Percentiles rank a stretch among this genome's conserved stretches.
These are phyloP conservation scores for Citrus reticulata DNA, from an alignment of 345 rosid genomes.

Conservation along the genomic window DNA sequence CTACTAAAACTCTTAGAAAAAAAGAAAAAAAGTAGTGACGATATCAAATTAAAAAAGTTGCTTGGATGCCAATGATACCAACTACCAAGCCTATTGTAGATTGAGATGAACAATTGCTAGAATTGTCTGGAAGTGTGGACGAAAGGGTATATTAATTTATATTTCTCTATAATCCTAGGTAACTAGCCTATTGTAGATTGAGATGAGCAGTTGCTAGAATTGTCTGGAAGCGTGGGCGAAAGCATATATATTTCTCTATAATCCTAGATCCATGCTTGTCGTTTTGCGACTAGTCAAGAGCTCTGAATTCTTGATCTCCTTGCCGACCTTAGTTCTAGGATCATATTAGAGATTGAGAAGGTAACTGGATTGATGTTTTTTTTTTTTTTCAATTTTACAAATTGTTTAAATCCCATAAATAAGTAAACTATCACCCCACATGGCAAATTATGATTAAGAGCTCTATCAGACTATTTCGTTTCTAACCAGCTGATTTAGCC, in stretches of 20 bases:
- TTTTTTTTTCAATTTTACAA: background rate
- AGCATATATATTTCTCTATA: too few species aligned
- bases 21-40: background rate
- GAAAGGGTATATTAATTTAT: too few species aligned
- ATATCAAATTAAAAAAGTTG: background rate
- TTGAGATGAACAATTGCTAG: too few species aligned
- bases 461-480: background rate
- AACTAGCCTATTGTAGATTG: background rate
- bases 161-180: background rate
- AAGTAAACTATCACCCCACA: background rate
- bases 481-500: background rate
- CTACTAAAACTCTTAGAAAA: background rate
- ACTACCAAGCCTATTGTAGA: background rate
- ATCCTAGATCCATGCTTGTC: too few species aligned
- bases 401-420: background rate
- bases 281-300: too few species aligned
- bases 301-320: too few species aligned
- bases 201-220: too few species aligned
- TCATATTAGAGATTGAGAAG: too few species aligned
- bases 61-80: background rate
- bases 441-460: background rate
- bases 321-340: too few species aligned
- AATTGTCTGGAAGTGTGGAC: too few species aligned
- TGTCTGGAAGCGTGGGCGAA: too few species aligned
- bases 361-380: background rate